Evolutionary conservation across 2,329 filamentous ascomycete genomes (phyloP), one percentile per base, ranked within the genome.

Genomic region (Eurotiales sp.): DNA sequence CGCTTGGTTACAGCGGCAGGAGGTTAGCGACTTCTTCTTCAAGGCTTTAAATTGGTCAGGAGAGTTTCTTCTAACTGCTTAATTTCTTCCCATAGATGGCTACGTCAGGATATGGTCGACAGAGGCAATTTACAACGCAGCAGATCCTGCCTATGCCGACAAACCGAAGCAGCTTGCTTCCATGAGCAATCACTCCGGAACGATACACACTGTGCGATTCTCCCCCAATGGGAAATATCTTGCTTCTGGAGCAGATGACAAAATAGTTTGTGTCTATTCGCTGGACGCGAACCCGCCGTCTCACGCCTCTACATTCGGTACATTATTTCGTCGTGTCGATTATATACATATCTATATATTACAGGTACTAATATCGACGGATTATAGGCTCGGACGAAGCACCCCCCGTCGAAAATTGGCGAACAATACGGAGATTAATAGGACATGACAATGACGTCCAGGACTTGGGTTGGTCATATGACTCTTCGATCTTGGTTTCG

Each of bases 361-460:
- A 25, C 27, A 29, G 27, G 32, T 37, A 40, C 40, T 56, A 34
- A 49, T 53, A 14, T 11, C 4, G 17, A 32, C 45, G 40, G 15
- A 8, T 39, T 25, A 23, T 66, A 84, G 87, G 87, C 55, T 84
- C 87, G 46, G 93, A 91, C 68, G 93, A 97, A 66, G 84, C 90
- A 25, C 90, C 92, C 2, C 90, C 92, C 0, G 87, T 95, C 42
- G 93, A 99, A 77, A 97, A 96, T 63, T 99, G 93, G 93, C 91
- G 95, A 71, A 95, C 95, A 19, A 87, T 91, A 63, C 88, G 90
- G 66, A 86, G 93, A 56, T 77, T 99, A 47, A 93, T 96, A 53
- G 95, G 93, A 14, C 95, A 99, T 68, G 93, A 99, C 64, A 99
- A 97, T 65, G 93, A 99, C 73, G 91, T 99, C 4, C 93, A 99